These are phyloP conservation scores for Coemansia sp. DNA, from an alignment of 192 early-diverging fungal species.

Conservation along the genomic window DNA sequence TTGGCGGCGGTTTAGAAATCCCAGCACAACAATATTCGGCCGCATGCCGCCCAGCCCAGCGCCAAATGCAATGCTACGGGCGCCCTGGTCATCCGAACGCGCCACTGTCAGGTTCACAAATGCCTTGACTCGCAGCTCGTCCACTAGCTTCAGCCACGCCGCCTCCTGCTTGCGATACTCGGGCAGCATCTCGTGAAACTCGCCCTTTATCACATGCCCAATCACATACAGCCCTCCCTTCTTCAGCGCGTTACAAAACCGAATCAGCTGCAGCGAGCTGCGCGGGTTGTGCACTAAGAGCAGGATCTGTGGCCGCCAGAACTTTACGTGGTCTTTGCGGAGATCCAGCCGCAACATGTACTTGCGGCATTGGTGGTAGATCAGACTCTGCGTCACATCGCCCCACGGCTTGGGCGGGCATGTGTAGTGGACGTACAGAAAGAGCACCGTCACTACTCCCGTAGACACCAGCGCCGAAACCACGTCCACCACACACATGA, in stretches of 20 bases:
- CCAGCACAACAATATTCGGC: slow-evolving; percentile 66
- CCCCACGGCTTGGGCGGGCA: slow-evolving; percentile 69
- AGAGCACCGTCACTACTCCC: slow-evolving; percentile 55
- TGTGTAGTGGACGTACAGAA: slow-evolving; percentile 65
- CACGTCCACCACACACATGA: slow-evolving; percentile 60
- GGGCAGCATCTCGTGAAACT: slow-evolving; percentile 52
- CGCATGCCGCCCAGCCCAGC: slow-evolving; percentile 68
- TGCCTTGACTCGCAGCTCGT: slow-evolving; percentile 60
- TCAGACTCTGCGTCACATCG: slow-evolving; percentile 66
- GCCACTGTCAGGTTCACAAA: slow-evolving; percentile 63
- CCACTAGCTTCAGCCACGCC: slow-evolving; percentile 62
- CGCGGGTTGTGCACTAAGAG: slow-evolving; percentile 63
- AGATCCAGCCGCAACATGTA: slow-evolving; percentile 62
- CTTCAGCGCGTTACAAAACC: slow-evolving; percentile 68
- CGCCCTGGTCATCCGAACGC: slow-evolving; percentile 52
- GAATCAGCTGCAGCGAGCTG: slow-evolving; percentile 57
- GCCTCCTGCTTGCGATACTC: slow-evolving; percentile 56
- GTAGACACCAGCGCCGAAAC: slow-evolving; percentile 53
- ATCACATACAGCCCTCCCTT: slow-evolving; percentile 69
- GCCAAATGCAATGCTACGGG: slow-evolving; percentile 58
- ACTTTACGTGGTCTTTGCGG: slow-evolving; percentile 68
- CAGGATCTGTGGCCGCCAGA: slow-evolving; percentile 70
- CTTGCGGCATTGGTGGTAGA: slow-evolving; percentile 73
- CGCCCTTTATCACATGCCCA: slow-evolving; percentile 62
- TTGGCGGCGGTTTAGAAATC: slow-evolving; percentile 44